These are phyloP conservation scores for Paramecium caudatum DNA, from an alignment of 73 alveolate species.

Conservation along the genomic window DNA sequence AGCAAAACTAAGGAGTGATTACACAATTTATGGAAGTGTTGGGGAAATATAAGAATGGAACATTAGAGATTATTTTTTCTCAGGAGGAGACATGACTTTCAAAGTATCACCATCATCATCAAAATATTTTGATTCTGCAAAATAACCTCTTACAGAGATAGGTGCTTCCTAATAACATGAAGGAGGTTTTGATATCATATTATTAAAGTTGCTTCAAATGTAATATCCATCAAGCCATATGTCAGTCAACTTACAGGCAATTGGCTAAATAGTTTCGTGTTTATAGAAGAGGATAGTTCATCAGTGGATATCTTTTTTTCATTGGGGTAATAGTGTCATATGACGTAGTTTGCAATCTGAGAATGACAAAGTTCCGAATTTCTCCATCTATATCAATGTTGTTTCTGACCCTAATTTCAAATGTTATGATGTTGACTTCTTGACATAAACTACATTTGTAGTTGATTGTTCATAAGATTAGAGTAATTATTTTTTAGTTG, in stretches of 20 bases:
- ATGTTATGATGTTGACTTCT: conserved; percentile 36
- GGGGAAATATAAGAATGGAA: conserved; percentile 57
- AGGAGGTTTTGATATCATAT: background rate
- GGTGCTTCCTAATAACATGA: background rate
- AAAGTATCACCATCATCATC: background rate
- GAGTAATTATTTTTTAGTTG: background rate
- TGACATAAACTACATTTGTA: background rate
- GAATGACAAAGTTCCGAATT: conserved; percentile 21
- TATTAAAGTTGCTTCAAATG: background rate
- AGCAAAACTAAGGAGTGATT: conserved; percentile 15
- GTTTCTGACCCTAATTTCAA: background rate
- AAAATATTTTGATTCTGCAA: background rate
- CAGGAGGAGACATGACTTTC: conserved; percentile 23
- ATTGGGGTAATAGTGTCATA: background rate
- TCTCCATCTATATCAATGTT: background rate
- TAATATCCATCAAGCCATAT: conserved; percentile 13
- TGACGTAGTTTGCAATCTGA: background rate
- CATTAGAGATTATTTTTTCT: conserved; percentile 12
- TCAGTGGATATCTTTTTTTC: conserved; percentile 49
- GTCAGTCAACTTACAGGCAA: background rate
- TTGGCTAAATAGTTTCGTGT: conserved; percentile 36
- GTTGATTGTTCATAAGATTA: background rate
- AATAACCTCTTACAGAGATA: background rate
- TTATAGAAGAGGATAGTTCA: conserved; percentile 35
- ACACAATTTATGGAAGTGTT: conserved; percentile 21